Evolutionary conservation across 371 early-diverging fungal species (phyloP), one percentile per base, ranked within the genome.

Genomic region (Haplosporangium sp.): DNA sequence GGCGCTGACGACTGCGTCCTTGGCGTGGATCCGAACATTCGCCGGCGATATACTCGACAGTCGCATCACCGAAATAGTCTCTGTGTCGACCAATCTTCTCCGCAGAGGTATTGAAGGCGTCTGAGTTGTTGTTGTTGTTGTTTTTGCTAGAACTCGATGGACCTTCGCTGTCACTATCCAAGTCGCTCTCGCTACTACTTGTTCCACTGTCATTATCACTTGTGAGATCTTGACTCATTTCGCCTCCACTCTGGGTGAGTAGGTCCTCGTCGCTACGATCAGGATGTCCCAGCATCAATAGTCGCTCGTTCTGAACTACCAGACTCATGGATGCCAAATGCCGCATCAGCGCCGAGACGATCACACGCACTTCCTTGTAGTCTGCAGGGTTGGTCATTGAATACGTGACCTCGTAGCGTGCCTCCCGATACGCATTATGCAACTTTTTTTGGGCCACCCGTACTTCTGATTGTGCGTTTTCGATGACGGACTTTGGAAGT

Each of bases 291-390:
- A 79, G 64, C 73, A 79, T 72, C 62, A 79, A 38, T 8, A 79
- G 55, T 2, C 79, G 64, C 59, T 79, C 79, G 52, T 79, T 79
- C 62, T 79, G 79, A 4, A 79, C 80, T 5, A 79, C 73, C 18
- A 79, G 52, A 51, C 73, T 79, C 80, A 79, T 79, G 20, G 80
- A 73, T 9, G 62, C 80, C 20, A 79, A 57, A 54, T 79, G 80
- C 12, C 80, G 55, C 80, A 79, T 79, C 52, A 79, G 20, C 14
- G 62, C 69, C 6, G 80, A 67, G 2, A 79, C 23, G 13, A 73
- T 73, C 38, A 69, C 36, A 5, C 69, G 73, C 11, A 73, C 73
- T 47, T 68, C 66, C 55, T 79, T 79, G 73, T 79, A 79, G 45
- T 79, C 80, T 9, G 73, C 69, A 9, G 80, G 80, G 40, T 79